Evolutionary conservation across 345 rosid genomes (phyloP), one percentile per base, ranked within the genome.

Genomic region (Salix koriyanagi): DNA sequence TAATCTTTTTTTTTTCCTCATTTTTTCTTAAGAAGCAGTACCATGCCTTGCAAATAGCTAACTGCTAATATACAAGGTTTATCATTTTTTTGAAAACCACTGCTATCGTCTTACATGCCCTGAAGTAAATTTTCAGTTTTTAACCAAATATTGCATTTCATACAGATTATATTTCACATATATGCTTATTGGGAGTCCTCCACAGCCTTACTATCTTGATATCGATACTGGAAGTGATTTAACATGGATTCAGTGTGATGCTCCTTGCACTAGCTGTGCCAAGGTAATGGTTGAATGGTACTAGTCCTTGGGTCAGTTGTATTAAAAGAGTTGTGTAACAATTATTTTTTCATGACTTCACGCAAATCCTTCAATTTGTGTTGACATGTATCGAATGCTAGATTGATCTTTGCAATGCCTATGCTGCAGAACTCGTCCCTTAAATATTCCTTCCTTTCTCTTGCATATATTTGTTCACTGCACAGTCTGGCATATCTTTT

Each of bases 241-340:
- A 85, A 88, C 97, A 70, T 95, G 99, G 99, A 84, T 95, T 72
- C 99, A 95, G 26, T 95, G 99, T 50, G 99, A 93, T 74, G 99
- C 99, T 65, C 97, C 99, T 60, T 95, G 99, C 73, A 70, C 84
- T 77, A 93, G 96, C 81, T 93, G 97, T 71, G 97, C 97, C 67
- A 93, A 91, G 97, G 99, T 93, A 86, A 75, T 56, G 7, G 36
- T 41, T 68, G 25, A 39, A 48, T 67, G 37, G 70, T 30, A 50
- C 42, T 39, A 23, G 46, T 67, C 61, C 56, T 41, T 39, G 25
- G 46, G 7, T 58, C 58, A 26, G 69, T 75, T 54, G 67, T 23
- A 8, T 44, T 8, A 67, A 19, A 75, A 28, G 23, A 58, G 21
- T 56, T 34, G 8, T 25, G 16, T 34, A 21, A 37, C 58, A 58